Base-by-base conservation (phyloP, 164 flowering plant species). In the Cinnamomum chago region DNA sequence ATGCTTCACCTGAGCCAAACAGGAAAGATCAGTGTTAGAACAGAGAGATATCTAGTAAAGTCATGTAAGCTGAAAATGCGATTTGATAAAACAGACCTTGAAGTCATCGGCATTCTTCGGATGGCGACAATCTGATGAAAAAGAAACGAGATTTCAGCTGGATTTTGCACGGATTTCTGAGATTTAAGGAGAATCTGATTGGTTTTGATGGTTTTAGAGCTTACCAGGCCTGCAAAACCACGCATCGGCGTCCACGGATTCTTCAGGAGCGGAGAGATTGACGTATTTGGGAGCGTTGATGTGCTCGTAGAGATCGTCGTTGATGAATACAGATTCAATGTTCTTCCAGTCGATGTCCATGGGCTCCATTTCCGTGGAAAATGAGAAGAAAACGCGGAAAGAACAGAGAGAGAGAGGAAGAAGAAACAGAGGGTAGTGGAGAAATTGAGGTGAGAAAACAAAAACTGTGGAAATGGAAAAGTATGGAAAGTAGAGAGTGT, bases 151-250 rank as follows among this genome's bases (percentile, higher is more conserved):
- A 30, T 28, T 33, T 67, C 17, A 28, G 24, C 25, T 25, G 52
- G 62, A 15, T 23, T 15, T 25, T 3, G 0, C 15, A 71, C 22
- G 23, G 7, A 52, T 17, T 17, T 27, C 12, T 22, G 51, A 13
- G 18, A 67, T 27, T 14, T 30, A 5, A 33, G 35, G 68, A 18
- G 68, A 67, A 64, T 67, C 68, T 65, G 47, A 40, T 40, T 14
- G 70, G 5, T 15, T 67, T 12, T 3, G 25, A 47, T 10, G 60
- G 14, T 15, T 11, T 22, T 17, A 55, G 4, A 25, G 17, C 60
- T 75, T 81, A 93, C 99, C 92, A 24, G 97, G 87, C 65, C 85
- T 82, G 79, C 99, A 96, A 73, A 96, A 96, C 95, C 97, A 92
- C 71, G 93, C 86, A 22, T 84, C 91, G 50, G 87, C 95, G 69